These are phyloP conservation scores for Pseudodiploospora longispora DNA, from an alignment of 2,329 filamentous ascomycete genomes.

Conservation along the genomic window DNA sequence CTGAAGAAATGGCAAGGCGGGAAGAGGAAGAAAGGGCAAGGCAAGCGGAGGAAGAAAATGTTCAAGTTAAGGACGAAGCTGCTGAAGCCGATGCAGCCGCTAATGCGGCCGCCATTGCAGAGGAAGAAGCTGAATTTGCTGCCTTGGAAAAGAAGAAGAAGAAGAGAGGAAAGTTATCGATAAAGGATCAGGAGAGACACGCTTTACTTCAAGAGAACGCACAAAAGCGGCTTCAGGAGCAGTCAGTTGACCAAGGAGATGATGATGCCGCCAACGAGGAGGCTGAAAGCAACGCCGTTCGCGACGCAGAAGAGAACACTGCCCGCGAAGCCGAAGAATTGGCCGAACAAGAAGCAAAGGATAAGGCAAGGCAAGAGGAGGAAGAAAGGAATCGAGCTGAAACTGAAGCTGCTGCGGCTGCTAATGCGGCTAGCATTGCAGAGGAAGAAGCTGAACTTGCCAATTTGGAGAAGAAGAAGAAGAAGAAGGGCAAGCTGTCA, in stretches of 20 bases:
- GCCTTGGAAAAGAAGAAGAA: constrained; percentile 27
- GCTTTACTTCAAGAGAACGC: constrained; percentile 15
- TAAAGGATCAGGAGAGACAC: constrained; percentile 22
- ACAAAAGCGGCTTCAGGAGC: constrained; percentile 15
- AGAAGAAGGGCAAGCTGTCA: constrained; percentile 20
- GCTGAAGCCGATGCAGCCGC: constrained; percentile 11
- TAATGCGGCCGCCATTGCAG: constrained; percentile 11
- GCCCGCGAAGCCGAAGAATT: constrained; percentile 20
- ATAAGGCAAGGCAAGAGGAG: constrained; percentile 8
- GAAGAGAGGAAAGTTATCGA: constrained; percentile 20
- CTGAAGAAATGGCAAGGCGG: not conserved
- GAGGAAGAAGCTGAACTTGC: constrained; percentile 20
- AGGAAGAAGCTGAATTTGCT: constrained; percentile 19
- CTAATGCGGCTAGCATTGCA: constrained; percentile 10
- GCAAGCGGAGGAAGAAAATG: constrained; percentile 9
- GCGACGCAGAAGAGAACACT: constrained; percentile 21
- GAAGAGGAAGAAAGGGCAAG: constrained; percentile 6
- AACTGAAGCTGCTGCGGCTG: constrained; percentile 9
- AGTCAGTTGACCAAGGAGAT: constrained; percentile 23
- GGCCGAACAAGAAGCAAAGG: constrained; percentile 1
- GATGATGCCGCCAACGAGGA: constrained; percentile 21
- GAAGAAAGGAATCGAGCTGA: constrained; percentile 12
- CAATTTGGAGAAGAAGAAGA: constrained; percentile 27
- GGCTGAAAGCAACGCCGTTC: constrained; percentile 20
- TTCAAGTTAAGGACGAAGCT: constrained; percentile 14